Evolutionary conservation across 495 filamentous ascomycete species (phyloP).

Genomic region (Tuber microsphaerosporum): DNA sequence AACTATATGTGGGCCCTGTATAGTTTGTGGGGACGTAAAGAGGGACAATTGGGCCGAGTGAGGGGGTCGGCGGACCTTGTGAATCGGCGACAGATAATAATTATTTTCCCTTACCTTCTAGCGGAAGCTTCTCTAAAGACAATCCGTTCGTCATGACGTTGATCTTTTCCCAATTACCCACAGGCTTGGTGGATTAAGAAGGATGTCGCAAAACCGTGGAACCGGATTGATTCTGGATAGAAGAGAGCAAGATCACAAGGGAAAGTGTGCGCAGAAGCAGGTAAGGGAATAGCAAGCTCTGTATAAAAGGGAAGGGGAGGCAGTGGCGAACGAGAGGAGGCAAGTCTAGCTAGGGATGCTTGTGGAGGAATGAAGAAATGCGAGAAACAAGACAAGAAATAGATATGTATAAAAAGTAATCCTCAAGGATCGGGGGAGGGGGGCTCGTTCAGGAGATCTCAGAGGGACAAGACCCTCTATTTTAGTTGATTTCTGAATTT

Average conservation of each 20-base stretch:
- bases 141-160: constrained; percentile 21
- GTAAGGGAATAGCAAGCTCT: background rate
- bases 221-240: background rate
- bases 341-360: background rate
- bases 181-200: background rate
- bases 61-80: background rate
- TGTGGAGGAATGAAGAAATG: background rate
- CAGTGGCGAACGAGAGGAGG: background rate
- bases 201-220: background rate
- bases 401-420: constrained; percentile 1
- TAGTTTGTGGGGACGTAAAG: background rate
- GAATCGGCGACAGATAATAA: background rate
- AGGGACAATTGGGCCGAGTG: background rate
- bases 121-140: constrained; percentile 35
- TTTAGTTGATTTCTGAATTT: background rate
- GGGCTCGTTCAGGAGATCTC: background rate
- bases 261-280: background rate
- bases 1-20: background rate
- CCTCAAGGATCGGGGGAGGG: background rate
- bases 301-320: background rate
- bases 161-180: constrained; percentile 12
- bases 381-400: background rate
- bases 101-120: constrained; percentile 30
- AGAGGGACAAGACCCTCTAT: background rate
- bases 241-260: background rate